These are phyloP conservation scores for Gamarada debralockiae DNA, from an alignment of 495 filamentous ascomycete species.

Conservation along the genomic window DNA sequence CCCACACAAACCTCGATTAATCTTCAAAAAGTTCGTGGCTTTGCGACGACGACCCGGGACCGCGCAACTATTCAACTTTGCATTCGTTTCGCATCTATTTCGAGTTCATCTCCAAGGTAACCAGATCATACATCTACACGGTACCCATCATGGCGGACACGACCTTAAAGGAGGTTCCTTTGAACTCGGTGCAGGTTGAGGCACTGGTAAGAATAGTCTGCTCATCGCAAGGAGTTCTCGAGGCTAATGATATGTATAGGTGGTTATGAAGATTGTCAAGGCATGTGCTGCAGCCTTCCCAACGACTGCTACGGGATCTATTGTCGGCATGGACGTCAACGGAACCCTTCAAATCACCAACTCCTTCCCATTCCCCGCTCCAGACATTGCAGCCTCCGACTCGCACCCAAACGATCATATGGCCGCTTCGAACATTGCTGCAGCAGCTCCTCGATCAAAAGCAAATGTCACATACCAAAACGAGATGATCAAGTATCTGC, in stretches of 20 bases:
- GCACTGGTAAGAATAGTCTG: conserved; percentile 55
- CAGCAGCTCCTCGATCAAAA: conserved; percentile 88
- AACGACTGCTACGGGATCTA: conserved; percentile 80
- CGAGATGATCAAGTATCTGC: conserved; percentile 94
- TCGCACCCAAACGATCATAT: conserved; percentile 70
- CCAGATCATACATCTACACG: not conserved
- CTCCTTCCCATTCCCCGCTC: conserved; percentile 87
- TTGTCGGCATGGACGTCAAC: conserved; percentile 89
- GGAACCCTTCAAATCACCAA: conserved; percentile 88
- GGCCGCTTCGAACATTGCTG: conserved; percentile 69
- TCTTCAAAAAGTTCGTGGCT: conserved; percentile 7
- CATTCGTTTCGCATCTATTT: not conserved
- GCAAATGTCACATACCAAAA: conserved; percentile 84
- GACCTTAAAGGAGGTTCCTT: conserved; percentile 46
- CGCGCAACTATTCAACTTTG: not conserved
- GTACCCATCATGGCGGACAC: conserved; percentile 25
- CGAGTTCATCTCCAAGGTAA: too few relatives aligned
- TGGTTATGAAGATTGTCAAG: conserved; percentile 96
- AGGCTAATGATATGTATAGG: conserved; percentile 45
- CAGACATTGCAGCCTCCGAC: conserved; percentile 67
- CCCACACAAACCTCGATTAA: conserved; percentile 4
- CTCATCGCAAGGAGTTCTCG: conserved; percentile 16
- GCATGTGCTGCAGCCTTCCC: conserved; percentile 86
- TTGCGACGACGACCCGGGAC: not conserved
- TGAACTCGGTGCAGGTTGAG: conserved; percentile 75